These are phyloP conservation scores for Trichoderma semiorbis DNA, from an alignment of 2,329 filamentous ascomycete species.

Conservation along the genomic window DNA sequence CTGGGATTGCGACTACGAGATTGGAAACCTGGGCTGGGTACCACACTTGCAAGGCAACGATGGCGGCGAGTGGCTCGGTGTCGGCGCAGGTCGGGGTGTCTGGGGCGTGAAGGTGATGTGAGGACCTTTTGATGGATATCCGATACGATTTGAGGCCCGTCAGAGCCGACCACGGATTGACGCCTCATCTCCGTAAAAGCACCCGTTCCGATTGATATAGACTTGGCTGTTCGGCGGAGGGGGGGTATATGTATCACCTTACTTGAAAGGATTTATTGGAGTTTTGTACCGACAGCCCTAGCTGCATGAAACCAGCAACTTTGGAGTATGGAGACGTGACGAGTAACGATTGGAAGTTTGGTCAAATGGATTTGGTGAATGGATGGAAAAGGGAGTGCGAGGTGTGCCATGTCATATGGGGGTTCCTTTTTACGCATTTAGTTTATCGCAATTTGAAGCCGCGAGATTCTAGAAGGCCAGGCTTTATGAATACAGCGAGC, in stretches of 20 bases:
- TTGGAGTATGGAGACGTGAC: slow-evolving; percentile 15
- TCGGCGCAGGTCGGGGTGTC: slow-evolving; percentile 74
- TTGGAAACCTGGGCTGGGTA: slow-evolving; percentile 81
- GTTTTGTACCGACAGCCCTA: slow-evolving; percentile 14
- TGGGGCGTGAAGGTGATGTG: slow-evolving; percentile 63
- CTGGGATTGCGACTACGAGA: slow-evolving; percentile 85
- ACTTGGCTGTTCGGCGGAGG: neutral
- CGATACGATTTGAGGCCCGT: neutral
- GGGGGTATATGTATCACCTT: slow-evolving; percentile 12
- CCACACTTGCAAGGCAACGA: slow-evolving; percentile 67
- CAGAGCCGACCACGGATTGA: neutral
- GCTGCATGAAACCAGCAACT: neutral
- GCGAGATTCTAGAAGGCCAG: slow-evolving; percentile 1
- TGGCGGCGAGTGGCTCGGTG: slow-evolving; percentile 78
- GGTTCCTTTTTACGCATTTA: neutral
- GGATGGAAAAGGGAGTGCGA: slow-evolving; percentile 6
- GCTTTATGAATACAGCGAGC: slow-evolving; percentile 16
- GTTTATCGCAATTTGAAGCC: slow-evolving; percentile 16
- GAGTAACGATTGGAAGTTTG: slow-evolving; percentile 17
- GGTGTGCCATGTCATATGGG: slow-evolving; percentile 9
- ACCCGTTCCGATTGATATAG: slow-evolving; percentile 13
- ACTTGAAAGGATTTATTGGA: slow-evolving; percentile 7
- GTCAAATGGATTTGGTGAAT: slow-evolving; percentile 12
- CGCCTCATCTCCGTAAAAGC: neutral
- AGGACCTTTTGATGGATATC: slow-evolving; percentile 11